Percentiles rank a stretch among this genome's conserved stretches.
These are phyloP conservation scores for Fusarium nisikadoi DNA, from an alignment of 2,329 filamentous ascomycete genomes.

Conservation along the genomic window DNA sequence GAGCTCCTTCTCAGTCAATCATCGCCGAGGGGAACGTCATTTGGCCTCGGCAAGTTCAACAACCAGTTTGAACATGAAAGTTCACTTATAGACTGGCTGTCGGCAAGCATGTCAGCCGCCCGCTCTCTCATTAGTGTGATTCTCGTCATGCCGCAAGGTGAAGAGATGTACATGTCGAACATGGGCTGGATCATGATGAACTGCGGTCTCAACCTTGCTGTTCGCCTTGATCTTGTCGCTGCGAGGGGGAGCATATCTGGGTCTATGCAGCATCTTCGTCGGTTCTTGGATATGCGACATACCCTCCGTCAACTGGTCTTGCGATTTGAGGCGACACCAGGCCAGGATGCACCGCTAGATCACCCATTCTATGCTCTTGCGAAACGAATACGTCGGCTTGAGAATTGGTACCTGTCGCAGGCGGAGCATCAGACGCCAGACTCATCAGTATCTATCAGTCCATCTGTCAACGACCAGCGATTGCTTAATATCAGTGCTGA, in stretches of 20 bases:
- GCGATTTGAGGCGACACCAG: slow-evolving; percentile 37
- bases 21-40: slow-evolving; percentile 36
- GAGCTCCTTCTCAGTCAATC: slow-evolving; percentile 47
- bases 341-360: not conserved
- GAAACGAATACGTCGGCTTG: slow-evolving; percentile 21
- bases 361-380: slow-evolving; percentile 41
- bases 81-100: slow-evolving; percentile 39
- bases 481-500: not conserved
- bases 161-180: slow-evolving; percentile 45
- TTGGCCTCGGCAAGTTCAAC: slow-evolving; percentile 42
- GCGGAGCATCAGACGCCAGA: not conserved
- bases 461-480: not conserved
- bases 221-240: slow-evolving; percentile 45
- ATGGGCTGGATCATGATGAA: slow-evolving; percentile 48
- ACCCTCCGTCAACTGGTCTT: slow-evolving; percentile 44
- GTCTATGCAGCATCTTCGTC: slow-evolving; percentile 39
- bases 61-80: slow-evolving; percentile 18
- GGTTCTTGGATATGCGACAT: slow-evolving; percentile 44
- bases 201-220: slow-evolving; percentile 45
- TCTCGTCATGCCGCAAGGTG: slow-evolving; percentile 39
- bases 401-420: slow-evolving; percentile 34
- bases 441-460: not conserved
- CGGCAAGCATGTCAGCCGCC: slow-evolving; percentile 44
- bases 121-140: slow-evolving; percentile 40
- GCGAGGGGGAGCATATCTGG: slow-evolving; percentile 25